Evolutionary conservation across 2,329 filamentous ascomycete genomes (phyloP), one percentile per base, ranked within the genome.

Genomic region (Ramularia collo-cygni): DNA sequence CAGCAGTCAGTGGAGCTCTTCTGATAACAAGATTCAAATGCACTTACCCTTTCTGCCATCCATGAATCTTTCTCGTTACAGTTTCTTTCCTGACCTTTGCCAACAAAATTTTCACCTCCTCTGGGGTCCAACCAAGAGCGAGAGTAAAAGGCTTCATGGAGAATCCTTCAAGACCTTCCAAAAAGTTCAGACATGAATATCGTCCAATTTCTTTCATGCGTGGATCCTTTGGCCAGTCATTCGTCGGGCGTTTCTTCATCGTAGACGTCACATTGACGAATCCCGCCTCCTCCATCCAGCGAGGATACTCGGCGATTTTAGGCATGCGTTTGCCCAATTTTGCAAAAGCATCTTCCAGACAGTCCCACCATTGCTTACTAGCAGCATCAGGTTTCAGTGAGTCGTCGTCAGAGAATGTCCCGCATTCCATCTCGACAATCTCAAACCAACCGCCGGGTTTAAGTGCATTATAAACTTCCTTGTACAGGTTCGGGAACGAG

Each of bases 21-120:
- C n/a, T n/a, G n/a, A n/a, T n/a, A n/a, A n/a, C n/a, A n/a, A n/a
- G n/a, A n/a, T n/a, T n/a, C n/a, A n/a, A 14, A 4, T 14, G 15
- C 5, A 37, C 41, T 15, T 29, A 48, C 38, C 50, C 47, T 35
- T 48, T 53, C 30, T 51, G 46, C 37, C 48, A 53, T 32, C 46
- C 46, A 26, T 53, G 48, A 12, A 44, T 39, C 24, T 46, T 51
- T 15, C 48, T 31, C 38, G 43, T 47, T 4, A 41, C 31, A 17
- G 67, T 54, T 9, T 66, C 57, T 35, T 63, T 64, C 28, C 66
- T 50, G 4, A 69, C 58, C 35, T 64, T 54, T 3, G 67, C 65
- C n/a, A 70, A 53, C 31, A 68, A 65, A 12, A 69, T 64, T 29
- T 67, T 61, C 8, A 69, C 64, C 43, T 70, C 65, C 7, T 65